Evolutionary conservation across 208 protist species (phyloP), one percentile per base, ranked within the genome.

Genomic region (Trichomonas vaginalis): DNA sequence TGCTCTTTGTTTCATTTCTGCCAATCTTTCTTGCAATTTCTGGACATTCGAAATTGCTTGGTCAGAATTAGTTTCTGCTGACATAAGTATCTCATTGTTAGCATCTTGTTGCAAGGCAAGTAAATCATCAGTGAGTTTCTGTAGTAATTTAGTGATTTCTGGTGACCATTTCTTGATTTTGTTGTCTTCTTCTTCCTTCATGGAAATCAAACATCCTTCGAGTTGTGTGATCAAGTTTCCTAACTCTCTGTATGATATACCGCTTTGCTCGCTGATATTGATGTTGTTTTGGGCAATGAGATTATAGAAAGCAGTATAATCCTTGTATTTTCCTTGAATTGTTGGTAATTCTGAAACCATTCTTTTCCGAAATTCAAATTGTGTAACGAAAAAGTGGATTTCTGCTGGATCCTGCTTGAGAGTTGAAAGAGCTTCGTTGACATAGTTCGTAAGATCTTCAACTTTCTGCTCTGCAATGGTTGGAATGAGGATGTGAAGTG

Each of bases 131-230:
- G 40, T 48, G 10, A 92, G 27, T 14, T 92, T 92, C 46, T 39
- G 27, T 32, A 92, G 27, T 15, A 92, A 32, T 10, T 48, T 51
- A 10, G 12, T 35, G 9, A 92, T 35, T 6, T n/a, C 27, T 92
- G 86, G 86, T 15, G 40, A 39, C 86, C 86, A 92, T 51, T 92
- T 92, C n/a, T 92, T 48, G 17, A 92, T 92, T 51, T 92, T 92
- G 37, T 3, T 15, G 17, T 92, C 86, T 92, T 92, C 86, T 51
- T 92, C 86, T 39, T 92, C 86, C 0, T 92, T 92, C 40, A 51
- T 92, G 9, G 23, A 40, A 35, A 92, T 92, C n/a, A 92, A 2
- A 6, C 42, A 92, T 21, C 40, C 17, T 92, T 92, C 86, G 3
- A 92, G 32, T 14, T 51, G 42, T 21, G 45, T 51, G 39, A 92